A percentile compares a stretch with the other conserved stretches of the same genome.
phyloP scores from a whole-genome alignment of 2,329 filamentous ascomycete species.

The Beauveria rudraprayagi region DNA sequence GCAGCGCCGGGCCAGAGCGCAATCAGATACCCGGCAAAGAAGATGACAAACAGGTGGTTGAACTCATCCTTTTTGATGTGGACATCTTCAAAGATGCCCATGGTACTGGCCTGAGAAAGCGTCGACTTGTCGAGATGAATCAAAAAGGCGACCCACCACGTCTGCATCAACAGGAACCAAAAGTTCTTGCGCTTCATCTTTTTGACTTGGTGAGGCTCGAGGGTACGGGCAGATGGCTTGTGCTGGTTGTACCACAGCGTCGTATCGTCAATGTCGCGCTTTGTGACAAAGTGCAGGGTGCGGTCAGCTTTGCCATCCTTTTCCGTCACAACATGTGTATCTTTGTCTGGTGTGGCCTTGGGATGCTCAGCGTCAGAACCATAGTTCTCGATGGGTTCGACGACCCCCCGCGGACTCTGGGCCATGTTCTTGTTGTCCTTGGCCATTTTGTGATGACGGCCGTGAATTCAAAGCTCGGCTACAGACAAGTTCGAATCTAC shows the following conservation, averaged over 20 bases:
- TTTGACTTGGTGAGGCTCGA: constrained; percentile 9
- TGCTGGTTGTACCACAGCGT: constrained; percentile 19
- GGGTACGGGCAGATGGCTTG: constrained; percentile 12
- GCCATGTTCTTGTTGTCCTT: neutral
- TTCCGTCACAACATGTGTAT: neutral
- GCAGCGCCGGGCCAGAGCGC: constrained; percentile 18
- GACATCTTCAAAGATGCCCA: constrained; percentile 21
- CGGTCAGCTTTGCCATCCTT: neutral
- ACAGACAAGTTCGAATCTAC: neutral
- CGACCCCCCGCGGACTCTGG: neutral
- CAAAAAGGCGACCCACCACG: constrained; percentile 19
- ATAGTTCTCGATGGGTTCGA: neutral
- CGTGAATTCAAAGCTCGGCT: neutral
- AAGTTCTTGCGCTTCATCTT: constrained; percentile 17
- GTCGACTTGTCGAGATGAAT: constrained; percentile 21
- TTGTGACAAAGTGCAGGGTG: constrained; percentile 11
- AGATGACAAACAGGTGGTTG: constrained; percentile 18
- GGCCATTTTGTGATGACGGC: neutral
- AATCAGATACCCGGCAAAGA: constrained; percentile 19
- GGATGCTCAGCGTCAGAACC: neutral
- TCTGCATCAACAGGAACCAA: constrained; percentile 18
- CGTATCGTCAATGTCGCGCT: constrained; percentile 17
- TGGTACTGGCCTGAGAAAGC: constrained; percentile 17
- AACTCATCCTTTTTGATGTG: constrained; percentile 17
- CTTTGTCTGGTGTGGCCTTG: neutral